phyloP scores from a whole-genome alignment of 139 green algal genomes.

The Chlorella sp. region DNA sequence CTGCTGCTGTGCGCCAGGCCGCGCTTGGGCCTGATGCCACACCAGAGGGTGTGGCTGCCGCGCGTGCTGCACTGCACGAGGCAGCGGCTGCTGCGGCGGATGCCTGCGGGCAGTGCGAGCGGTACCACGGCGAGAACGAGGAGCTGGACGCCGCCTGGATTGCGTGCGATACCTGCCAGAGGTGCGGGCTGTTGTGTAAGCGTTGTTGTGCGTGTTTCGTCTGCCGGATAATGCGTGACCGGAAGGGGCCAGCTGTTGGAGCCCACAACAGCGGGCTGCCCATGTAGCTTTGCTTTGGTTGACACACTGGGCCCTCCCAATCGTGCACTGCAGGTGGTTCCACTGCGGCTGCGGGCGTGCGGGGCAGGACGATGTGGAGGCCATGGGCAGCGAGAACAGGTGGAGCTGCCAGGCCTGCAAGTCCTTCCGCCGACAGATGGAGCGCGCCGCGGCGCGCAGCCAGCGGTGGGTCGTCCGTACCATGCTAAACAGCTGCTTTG shows the following conservation, averaged over 20 bases:
- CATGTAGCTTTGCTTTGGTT: no score
- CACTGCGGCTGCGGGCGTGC: conserved; percentile 46
- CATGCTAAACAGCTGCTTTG: not conserved
- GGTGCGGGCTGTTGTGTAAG: not conserved
- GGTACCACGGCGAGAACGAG: conserved; percentile 35
- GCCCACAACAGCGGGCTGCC: no score
- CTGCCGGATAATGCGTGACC: no score
- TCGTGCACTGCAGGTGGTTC: conserved; percentile 44
- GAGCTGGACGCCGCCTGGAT: conserved; percentile 56
- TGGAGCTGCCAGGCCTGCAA: conserved; percentile 51
- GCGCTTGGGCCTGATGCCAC: not conserved
- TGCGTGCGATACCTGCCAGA: conserved; percentile 57
- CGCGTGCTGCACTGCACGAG: conserved; percentile 23
- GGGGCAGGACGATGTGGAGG: conserved; percentile 36
- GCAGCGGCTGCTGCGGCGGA: conserved; percentile 42
- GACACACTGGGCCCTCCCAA: no score
- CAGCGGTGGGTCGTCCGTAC: not conserved
- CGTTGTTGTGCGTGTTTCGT: no score
- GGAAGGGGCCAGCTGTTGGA: no score
- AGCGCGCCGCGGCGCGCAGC: conserved; percentile 18
- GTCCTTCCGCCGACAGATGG: conserved; percentile 10
- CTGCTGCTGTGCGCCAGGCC: conserved; percentile 21
- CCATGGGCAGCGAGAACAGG: not conserved
- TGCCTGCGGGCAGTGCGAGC: conserved; percentile 48
- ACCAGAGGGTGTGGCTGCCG: not conserved